These are phyloP conservation scores for Pleurotus djamor DNA, from an alignment of 768 basidiomycete species.

Conservation along the genomic window DNA sequence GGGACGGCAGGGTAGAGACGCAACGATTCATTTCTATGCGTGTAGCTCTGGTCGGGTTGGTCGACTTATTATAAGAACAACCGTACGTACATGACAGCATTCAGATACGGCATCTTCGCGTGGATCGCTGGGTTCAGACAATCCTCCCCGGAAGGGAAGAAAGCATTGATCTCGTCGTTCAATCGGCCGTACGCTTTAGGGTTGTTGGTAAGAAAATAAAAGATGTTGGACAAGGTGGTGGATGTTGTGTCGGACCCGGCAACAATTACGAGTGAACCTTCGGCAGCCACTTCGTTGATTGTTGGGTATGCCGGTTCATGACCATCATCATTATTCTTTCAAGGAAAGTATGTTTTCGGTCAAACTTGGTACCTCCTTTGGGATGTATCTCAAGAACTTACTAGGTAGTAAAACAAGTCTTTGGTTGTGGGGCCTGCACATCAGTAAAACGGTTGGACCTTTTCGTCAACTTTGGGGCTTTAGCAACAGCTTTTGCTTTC, in stretches of 20 bases:
- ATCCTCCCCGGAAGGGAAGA: conserved; percentile 20
- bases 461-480: no score
- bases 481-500: no score
- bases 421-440: conserved; percentile 18
- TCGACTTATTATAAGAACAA: conserved; percentile 3
- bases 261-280: conserved; percentile 29
- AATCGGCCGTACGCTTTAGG: conserved; percentile 32
- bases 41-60: background rate
- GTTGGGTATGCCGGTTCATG: conserved; percentile 16
- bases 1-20: conserved; percentile 46
- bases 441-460: no score
- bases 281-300: conserved; percentile 19
- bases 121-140: conserved; percentile 17
- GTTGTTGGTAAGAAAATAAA: conserved; percentile 37
- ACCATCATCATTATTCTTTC: conserved; percentile 19
- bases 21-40: conserved; percentile 41
- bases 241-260: conserved; percentile 52
- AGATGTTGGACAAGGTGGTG: conserved; percentile 29
- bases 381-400: conserved; percentile 11
- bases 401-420: conserved; percentile 42
- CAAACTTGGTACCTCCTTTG: no score
- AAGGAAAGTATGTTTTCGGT: background rate
- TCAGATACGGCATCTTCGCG: conserved; percentile 20
- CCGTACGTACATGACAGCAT: conserved; percentile 22
- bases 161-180: conserved; percentile 36